Evolutionary conservation across 2,329 filamentous ascomycete species (phyloP).

Genomic region (Claviceps africana): DNA sequence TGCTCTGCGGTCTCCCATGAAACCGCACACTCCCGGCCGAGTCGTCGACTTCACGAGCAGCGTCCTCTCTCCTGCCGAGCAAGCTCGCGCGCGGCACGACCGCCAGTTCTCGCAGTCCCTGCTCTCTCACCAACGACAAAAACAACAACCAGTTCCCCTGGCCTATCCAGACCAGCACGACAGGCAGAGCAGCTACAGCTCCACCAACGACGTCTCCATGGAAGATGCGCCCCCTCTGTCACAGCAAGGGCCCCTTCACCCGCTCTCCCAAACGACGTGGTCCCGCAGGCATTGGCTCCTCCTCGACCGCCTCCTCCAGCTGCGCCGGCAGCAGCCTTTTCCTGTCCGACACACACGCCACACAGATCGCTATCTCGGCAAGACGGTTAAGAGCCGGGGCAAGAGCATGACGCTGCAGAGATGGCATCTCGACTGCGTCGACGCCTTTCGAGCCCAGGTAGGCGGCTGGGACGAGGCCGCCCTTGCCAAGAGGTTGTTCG

Average conservation of each 20-base stretch:
- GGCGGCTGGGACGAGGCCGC: constrained; percentile 35
- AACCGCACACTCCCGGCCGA: constrained; percentile 42
- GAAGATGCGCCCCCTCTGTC: constrained; percentile 14
- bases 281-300: constrained; percentile 38
- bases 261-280: constrained; percentile 31
- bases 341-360: constrained; percentile 14
- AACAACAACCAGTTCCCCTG: background rate
- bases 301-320: constrained; percentile 36
- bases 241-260: constrained; percentile 2
- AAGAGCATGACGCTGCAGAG: constrained; percentile 33
- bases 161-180: constrained; percentile 9
- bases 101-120: constrained; percentile 13
- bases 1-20: constrained; percentile 41
- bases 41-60: constrained; percentile 44
- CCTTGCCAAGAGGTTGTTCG: constrained; percentile 39
- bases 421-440: constrained; percentile 45
- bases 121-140: background rate
- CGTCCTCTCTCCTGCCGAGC: constrained; percentile 31
- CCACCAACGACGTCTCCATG: constrained; percentile 13
- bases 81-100: constrained; percentile 21
- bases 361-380: constrained; percentile 29
- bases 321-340: constrained; percentile 29
- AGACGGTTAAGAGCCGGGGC: constrained; percentile 31
- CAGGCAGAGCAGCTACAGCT: constrained; percentile 19
- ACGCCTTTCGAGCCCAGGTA: constrained; percentile 35